Evolutionary conservation across 345 rosid species (phyloP).

Genomic region (Litchi chinensis): DNA sequence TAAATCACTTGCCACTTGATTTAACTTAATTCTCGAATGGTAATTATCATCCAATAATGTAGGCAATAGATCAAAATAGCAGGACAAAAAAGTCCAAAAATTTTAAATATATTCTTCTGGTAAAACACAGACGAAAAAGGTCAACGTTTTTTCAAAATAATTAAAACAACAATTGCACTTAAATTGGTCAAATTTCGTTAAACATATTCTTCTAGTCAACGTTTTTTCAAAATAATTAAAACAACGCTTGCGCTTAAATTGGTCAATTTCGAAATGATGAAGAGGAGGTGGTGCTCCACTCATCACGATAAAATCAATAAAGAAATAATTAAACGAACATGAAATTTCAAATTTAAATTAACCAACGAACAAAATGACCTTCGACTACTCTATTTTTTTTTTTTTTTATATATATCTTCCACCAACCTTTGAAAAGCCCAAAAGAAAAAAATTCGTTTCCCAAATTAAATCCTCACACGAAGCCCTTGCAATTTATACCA

Average conservation of each 20-base stretch:
- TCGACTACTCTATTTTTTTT: too few species aligned
- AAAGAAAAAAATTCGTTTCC: background rate
- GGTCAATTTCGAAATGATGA: background rate
- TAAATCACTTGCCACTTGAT: too few species aligned
- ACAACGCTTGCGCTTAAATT: background rate
- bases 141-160: background rate
- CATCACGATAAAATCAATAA: background rate
- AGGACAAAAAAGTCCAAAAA: too few species aligned
- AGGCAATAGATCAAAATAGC: too few species aligned
- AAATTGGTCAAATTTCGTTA: background rate
- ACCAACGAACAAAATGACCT: background rate
- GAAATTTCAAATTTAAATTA: background rate
- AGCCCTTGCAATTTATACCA: background rate
- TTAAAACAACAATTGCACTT: background rate
- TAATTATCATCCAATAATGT: too few species aligned
- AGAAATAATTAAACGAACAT: background rate
- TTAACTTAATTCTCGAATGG: too few species aligned
- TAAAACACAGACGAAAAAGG: background rate
- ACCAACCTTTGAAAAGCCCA: background rate
- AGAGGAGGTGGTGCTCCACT: background rate
- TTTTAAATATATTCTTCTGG: too few species aligned
- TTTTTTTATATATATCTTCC: background rate
- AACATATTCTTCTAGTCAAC: background rate
- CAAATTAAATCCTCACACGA: background rate
- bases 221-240: background rate